Evolutionary conservation across 768 basidiomycete species (phyloP).

Genomic region (Tricholoma bakamatsutake): DNA sequence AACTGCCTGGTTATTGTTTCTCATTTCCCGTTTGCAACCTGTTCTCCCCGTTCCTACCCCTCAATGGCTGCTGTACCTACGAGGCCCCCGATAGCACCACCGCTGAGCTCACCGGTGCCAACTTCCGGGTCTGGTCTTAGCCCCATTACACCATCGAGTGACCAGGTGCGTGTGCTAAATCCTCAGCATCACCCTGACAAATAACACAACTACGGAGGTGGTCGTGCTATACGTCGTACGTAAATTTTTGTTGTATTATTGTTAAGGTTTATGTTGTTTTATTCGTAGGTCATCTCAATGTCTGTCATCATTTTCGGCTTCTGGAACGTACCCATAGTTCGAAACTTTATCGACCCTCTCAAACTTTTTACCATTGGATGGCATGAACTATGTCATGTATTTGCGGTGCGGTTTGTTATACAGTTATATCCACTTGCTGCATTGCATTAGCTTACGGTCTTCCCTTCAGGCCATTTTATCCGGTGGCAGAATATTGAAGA

Average conservation of each 20-base stretch:
- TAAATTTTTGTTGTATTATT: slow-evolving; percentile 11
- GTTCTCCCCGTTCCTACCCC: neutral
- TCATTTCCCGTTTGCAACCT: neutral
- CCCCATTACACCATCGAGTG: slow-evolving; percentile 57
- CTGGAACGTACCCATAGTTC: slow-evolving; percentile 80
- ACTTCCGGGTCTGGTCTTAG: slow-evolving; percentile 22
- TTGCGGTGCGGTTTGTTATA: slow-evolving; percentile 43
- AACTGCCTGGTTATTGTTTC: neutral
- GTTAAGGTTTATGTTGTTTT: slow-evolving; percentile 2
- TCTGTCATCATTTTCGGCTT: slow-evolving; percentile 82
- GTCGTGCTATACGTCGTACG: slow-evolving; percentile 74
- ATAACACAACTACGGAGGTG: slow-evolving; percentile 39
- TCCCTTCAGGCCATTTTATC: slow-evolving; percentile 61
- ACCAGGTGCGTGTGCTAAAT: slow-evolving; percentile 48
- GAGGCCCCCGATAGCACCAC: slow-evolving; percentile 39
- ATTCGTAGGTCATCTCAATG: slow-evolving; percentile 69
- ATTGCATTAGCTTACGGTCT: neutral
- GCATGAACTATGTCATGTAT: slow-evolving; percentile 85
- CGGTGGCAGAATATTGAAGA: slow-evolving; percentile 70
- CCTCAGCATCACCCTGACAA: slow-evolving; percentile 11
- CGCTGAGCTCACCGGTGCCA: slow-evolving; percentile 31
- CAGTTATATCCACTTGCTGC: neutral
- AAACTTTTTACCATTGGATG: slow-evolving; percentile 86
- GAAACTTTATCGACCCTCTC: slow-evolving; percentile 75
- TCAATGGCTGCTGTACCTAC: slow-evolving; percentile 18